Evolutionary conservation across 1,284 basidiomycete species (phyloP).

Genomic region (Golubevia pallescens): DNA sequence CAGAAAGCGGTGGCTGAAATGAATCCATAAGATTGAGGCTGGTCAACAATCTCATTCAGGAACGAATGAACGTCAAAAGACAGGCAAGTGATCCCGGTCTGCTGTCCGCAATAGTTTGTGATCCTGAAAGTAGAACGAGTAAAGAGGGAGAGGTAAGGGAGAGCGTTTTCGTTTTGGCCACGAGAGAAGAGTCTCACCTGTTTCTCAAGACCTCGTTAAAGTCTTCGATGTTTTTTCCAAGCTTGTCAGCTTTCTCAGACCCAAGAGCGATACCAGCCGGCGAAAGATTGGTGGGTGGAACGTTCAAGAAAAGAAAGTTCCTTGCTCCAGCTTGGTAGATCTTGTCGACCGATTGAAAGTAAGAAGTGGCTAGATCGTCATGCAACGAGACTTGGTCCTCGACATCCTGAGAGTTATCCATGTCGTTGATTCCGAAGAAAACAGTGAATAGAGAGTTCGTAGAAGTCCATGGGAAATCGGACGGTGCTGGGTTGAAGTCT

Average conservation of each 20-base stretch:
- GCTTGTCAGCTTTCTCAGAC: not conserved
- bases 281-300: conserved; percentile 72
- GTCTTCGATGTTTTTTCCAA: not conserved
- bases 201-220: not conserved
- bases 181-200: too few relatives aligned
- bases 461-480: conserved; percentile 69
- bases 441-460: conserved; percentile 71
- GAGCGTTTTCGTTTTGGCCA: too few relatives aligned
- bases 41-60: too few relatives aligned
- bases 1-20: too few relatives aligned
- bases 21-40: too few relatives aligned
- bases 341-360: conserved; percentile 72
- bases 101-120: too few relatives aligned
- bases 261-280: conserved; percentile 57
- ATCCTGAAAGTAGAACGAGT: too few relatives aligned
- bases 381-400: conserved; percentile 68
- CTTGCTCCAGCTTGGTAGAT: conserved; percentile 71
- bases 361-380: conserved; percentile 68
- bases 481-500: conserved; percentile 69
- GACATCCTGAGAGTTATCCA: conserved; percentile 19
- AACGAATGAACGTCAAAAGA: too few relatives aligned
- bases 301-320: conserved; percentile 74
- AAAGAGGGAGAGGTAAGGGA: too few relatives aligned
- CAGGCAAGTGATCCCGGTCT: too few relatives aligned
- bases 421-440: conserved; percentile 71